Evolutionary conservation across 768 basidiomycete genomes (phyloP).

Genomic region (Lentinula raphanica): DNA sequence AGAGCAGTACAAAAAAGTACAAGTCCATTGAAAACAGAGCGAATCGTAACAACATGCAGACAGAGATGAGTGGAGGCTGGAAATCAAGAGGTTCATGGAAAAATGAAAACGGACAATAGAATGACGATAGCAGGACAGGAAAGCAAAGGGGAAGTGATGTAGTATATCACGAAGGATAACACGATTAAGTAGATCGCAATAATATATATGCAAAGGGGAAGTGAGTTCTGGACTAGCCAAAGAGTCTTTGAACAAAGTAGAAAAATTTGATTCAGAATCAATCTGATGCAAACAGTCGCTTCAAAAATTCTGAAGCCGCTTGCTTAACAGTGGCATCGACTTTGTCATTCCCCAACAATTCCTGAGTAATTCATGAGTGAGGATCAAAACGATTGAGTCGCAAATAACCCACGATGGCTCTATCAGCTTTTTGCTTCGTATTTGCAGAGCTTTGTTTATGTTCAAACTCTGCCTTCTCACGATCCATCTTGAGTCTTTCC

Average conservation of each 20-base stretch:
- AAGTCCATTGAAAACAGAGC: background rate
- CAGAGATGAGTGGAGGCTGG: too few relatives aligned
- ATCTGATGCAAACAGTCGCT: constrained; percentile 52
- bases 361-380: constrained; percentile 23
- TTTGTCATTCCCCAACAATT: constrained; percentile 53
- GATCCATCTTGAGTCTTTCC: constrained; percentile 48
- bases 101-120: background rate
- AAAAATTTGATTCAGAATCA: constrained; percentile 16
- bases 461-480: constrained; percentile 54
- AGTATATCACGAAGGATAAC: background rate
- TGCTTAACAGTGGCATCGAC: constrained; percentile 59
- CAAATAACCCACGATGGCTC: constrained; percentile 47
- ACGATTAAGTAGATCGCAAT: background rate
- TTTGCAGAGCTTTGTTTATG: constrained; percentile 44
- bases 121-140: background rate
- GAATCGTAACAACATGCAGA: background rate
- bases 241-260: too few relatives aligned
- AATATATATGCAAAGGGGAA: background rate
- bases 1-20: too few relatives aligned
- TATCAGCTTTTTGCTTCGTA: constrained; percentile 57
- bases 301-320: constrained; percentile 67
- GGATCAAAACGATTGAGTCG: background rate
- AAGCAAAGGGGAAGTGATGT: background rate
- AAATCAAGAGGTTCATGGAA: background rate
- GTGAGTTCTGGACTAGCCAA: too few relatives aligned